A percentile compares a stretch with the other conserved stretches of the same genome.
Evolutionary conservation across 2,329 filamentous ascomycete species (phyloP).

Genomic region (Neopestalotiopsis sp.): DNA sequence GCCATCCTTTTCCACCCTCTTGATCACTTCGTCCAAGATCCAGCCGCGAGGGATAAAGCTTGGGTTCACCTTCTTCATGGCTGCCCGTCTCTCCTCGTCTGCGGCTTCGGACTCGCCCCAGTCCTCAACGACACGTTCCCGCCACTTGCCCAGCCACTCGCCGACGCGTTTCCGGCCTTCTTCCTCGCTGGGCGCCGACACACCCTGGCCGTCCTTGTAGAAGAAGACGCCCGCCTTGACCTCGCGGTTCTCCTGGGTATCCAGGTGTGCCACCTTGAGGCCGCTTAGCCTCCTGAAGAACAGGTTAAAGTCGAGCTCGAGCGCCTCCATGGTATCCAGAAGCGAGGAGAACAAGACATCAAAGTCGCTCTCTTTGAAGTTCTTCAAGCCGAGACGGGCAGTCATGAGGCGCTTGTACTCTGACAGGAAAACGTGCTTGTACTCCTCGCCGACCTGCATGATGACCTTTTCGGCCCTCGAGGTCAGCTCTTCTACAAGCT

Average conservation of each 20-base stretch:
- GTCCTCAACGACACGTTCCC: conserved; percentile 72
- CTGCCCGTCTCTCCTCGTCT: conserved; percentile 67
- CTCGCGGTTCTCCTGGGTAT: conserved; percentile 66
- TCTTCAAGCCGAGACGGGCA: conserved; percentile 75
- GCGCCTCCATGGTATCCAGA: conserved; percentile 78
- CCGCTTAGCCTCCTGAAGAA: conserved; percentile 83
- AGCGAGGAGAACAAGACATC: conserved; percentile 80
- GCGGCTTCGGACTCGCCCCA: conserved; percentile 61
- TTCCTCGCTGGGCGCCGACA: conserved; percentile 52
- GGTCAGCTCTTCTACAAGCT: conserved; percentile 72
- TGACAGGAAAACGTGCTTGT: conserved; percentile 82
- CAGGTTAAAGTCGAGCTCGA: conserved; percentile 92
- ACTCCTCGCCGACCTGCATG: conserved; percentile 81
- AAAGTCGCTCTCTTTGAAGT: conserved; percentile 75
- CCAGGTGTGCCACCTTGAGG: conserved; percentile 66
- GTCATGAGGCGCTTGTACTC: conserved; percentile 91
- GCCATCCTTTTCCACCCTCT: conserved; percentile 81
- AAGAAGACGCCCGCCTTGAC: conserved; percentile 78
- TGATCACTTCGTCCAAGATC: conserved; percentile 93
- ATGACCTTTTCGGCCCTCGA: conserved; percentile 85
- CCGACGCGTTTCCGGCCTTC: conserved; percentile 71
- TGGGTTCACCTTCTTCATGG: conserved; percentile 89
- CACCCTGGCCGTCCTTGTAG: conserved; percentile 72
- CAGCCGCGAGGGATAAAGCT: conserved; percentile 91
- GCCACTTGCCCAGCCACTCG: conserved; percentile 84